Evolutionary conservation across 2,329 filamentous ascomycete species (phyloP).

Genomic region (Neospermospora avenae): DNA sequence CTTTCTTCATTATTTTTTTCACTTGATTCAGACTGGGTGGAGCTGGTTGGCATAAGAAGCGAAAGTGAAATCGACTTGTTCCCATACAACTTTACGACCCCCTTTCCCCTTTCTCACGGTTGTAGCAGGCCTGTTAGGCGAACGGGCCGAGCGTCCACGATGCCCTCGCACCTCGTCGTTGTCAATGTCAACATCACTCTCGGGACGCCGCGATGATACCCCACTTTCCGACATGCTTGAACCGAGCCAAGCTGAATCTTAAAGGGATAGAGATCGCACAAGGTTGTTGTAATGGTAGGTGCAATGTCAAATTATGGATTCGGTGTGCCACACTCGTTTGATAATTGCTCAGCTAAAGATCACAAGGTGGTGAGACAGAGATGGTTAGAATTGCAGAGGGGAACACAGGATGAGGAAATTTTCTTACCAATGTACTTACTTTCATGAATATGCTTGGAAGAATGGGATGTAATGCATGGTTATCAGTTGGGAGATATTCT

Average conservation of each 20-base stretch:
- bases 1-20: background rate
- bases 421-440: background rate
- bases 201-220: background rate
- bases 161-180: background rate
- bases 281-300: background rate
- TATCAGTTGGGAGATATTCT: slow-evolving; percentile 6
- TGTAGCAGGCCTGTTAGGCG: background rate
- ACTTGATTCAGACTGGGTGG: too few species aligned
- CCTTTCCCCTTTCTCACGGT: slow-evolving; percentile 14
- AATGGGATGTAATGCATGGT: background rate
- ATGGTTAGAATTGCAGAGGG: background rate
- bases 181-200: slow-evolving; percentile 3
- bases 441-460: background rate
- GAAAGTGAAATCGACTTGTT: background rate
- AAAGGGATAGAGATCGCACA: background rate
- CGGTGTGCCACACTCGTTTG: slow-evolving; percentile 2
- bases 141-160: slow-evolving; percentile 3
- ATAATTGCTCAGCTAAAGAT: slow-evolving; percentile 1
- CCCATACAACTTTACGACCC: slow-evolving; percentile 20
- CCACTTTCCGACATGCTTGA: slow-evolving; percentile 8
- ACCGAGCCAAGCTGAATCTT: too few species aligned
- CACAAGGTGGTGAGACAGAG: slow-evolving; percentile 1
- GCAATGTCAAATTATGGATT: background rate
- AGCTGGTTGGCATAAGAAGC: background rate
- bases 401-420: background rate